These are phyloP conservation scores for Phytophthora pluvialis DNA, from an alignment of 352 stramenopile genomes.

Conservation along the genomic window DNA sequence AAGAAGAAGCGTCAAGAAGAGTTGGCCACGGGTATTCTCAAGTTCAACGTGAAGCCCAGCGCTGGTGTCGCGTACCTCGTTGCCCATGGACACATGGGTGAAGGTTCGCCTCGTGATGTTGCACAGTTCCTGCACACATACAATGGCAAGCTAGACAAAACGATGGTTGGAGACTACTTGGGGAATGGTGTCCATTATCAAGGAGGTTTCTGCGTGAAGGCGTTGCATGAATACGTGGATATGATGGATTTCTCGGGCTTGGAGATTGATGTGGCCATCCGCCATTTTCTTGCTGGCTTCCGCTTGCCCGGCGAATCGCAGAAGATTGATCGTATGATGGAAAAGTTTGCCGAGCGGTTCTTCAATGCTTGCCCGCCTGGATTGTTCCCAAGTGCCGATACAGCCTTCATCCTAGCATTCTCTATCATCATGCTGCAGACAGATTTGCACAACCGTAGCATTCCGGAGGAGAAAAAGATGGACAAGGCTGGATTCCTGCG, in stretches of 20 bases:
- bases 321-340: constrained; percentile 99
- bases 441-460: constrained; percentile 99
- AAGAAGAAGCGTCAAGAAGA: constrained; percentile 97
- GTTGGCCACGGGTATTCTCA: constrained; percentile 95
- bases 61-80: constrained; percentile 92
- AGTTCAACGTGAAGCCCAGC: constrained; percentile 98
- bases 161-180: constrained; percentile 97
- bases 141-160: constrained; percentile 96
- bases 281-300: constrained; percentile 97
- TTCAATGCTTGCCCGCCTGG: constrained; percentile 73
- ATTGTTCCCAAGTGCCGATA: constrained; percentile 96
- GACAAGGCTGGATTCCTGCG: constrained; percentile 96
- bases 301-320: constrained; percentile 98
- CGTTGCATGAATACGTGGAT: constrained; percentile 97
- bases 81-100: constrained; percentile 91
- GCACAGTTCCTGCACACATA: constrained; percentile 95
- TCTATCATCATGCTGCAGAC: constrained; percentile 90
- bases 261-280: constrained; percentile 98
- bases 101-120: constrained; percentile 92
- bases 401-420: constrained; percentile 98
- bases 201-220: constrained; percentile 90
- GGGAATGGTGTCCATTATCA: constrained; percentile 97
- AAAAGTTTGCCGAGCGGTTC: constrained; percentile 98
- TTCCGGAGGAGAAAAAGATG: constrained; percentile 98
- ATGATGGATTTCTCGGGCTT: constrained; percentile 95